Base-by-base conservation (phyloP, 1,139 yeast species). In the Trichomonascaceae sp. region DNA sequence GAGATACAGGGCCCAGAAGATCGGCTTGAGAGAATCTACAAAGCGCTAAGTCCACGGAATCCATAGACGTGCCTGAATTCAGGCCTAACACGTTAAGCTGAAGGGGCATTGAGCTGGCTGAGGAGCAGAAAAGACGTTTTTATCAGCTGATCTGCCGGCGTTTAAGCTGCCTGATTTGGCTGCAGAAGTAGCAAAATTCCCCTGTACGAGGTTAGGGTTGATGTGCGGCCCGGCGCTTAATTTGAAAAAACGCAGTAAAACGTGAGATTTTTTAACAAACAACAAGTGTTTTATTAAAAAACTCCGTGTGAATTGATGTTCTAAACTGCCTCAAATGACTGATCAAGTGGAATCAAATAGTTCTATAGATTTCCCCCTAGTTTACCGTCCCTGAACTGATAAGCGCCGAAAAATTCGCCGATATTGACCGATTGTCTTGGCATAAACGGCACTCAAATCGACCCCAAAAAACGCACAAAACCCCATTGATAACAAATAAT, bases 1-100 rank as follows among this genome's bases (percentile, higher is more conserved):
- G 43, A 36, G 43, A 49, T 45, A 58, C 41, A 5, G 58, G 52
- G 6, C 53, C 51, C 5, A 19, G 43, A 12, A 60, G 58, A 24
- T 50, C 46, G 6, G 18, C 30, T 36, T 58, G 60, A 3, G 50
- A 45, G 51, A 58, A 58, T 27, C 54, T 55, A 41, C 60, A 58
- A 18, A 58, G 45, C 12, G 51, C 60, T 36, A 57, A 22, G 44
- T 58, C 60, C 3, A 58, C 57, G 9, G 60, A 57, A 49, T 58
- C 61, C 54, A 58, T 57, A 20, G 55, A 49, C 5, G 61, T 58
- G 20, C 61, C 61, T 8, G 61, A 58, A 48, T 58, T 58, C 36
- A 58, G 52, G n/a, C 61, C 61, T 44, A 58, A 30, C 9, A 58
- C 61, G 18, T 53, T 55, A 50, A 51, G 24, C 9, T 47, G 44